Percentiles rank a stretch among this genome's conserved stretches.
Evolutionary conservation across 345 rosid species (phyloP).

Genomic region (Syzygium jambos): DNA sequence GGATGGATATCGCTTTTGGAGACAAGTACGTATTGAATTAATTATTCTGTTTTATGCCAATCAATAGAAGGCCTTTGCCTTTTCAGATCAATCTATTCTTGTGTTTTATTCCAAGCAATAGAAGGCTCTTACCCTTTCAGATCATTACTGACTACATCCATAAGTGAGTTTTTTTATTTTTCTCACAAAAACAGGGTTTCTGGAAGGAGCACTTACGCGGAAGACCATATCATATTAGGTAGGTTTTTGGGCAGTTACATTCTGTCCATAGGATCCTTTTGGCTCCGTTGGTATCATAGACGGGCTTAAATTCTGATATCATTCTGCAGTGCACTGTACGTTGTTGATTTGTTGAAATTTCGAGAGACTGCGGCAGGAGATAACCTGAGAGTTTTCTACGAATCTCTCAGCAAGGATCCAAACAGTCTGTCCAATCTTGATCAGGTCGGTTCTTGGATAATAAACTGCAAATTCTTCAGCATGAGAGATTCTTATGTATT

Average conservation of each 20-base stretch:
- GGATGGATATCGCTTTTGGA: constrained; percentile 99
- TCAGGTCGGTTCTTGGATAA: constrained; percentile 38
- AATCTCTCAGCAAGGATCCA: constrained; percentile 99
- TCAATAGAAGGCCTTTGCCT: neutral
- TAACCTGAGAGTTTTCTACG: constrained; percentile 91
- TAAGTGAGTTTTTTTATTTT: neutral
- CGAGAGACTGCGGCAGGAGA: constrained; percentile 98
- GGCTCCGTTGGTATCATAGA: neutral
- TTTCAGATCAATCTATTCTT: neutral
- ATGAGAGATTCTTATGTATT: neutral
- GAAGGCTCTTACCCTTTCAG: neutral
- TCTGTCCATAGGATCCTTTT: neutral
- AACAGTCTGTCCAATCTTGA: constrained; percentile 95
- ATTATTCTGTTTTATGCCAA: neutral
- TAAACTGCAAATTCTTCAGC: neutral
- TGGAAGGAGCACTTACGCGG: constrained; percentile 98
- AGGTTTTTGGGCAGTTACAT: constrained; percentile 5
- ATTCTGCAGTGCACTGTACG: constrained; percentile 79
- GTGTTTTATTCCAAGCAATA: neutral
- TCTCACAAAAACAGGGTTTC: constrained; percentile 55
- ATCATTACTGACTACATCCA: neutral
- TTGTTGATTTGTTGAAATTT: constrained; percentile 88
- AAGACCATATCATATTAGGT: constrained; percentile 95
- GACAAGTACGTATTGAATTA: constrained; percentile 43
- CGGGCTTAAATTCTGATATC: constrained; percentile 12